Base-by-base conservation (phyloP, 2,329 filamentous ascomycete species). In the Pestalotiopsis sp. region DNA sequence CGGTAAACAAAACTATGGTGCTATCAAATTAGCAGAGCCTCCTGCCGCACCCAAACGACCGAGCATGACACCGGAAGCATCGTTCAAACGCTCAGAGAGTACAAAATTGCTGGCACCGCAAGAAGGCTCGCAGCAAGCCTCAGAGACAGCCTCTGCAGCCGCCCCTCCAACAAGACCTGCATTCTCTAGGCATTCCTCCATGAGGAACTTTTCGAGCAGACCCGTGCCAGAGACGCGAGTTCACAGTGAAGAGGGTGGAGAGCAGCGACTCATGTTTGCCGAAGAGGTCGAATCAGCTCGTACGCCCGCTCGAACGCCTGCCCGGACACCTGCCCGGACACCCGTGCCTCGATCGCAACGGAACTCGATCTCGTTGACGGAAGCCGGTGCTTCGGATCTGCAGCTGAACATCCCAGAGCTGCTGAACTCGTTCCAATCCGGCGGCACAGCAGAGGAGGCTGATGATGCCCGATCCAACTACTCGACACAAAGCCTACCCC, bases 221-320 rank as follows among this genome's bases (percentile, higher is more conserved):
- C 87, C 89, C 0, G 86, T 89, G 1, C 90, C 91, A 0, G 87
- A 90, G 64, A 86, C 90, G 1, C 85, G 83, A 69, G 82, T 91
- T 4, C 79, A 81, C 1, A 84, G 88, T 69, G 89, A 91, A 71
- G 85, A 83, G 1, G 80, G 82, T 1, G 87, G 86, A 0, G 89
- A 87, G 0, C 88, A 88, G 2, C 89, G 85, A 2, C 91, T 92
- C 68, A 90, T 90, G 82, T 92, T 92, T 76, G 86, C 86, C 2
- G 82, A 88, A 68, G 82, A 88, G 68, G 72, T 76, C 3, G 75
- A 77, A 13, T 82, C 88, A 59, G 77, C 74, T 45, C 69, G 77
- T 57, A 70, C 75, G 74, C 69, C 82, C 31, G 31, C 31, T 36
- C 31, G 31, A 36, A 36, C 31, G 31, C 31, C 31, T 36, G 31